A percentile compares a stretch with the other conserved stretches of the same genome.
phyloP scores from a whole-genome alignment of 2,329 filamentous ascomycete species.

The Juglanconis juglandina region DNA sequence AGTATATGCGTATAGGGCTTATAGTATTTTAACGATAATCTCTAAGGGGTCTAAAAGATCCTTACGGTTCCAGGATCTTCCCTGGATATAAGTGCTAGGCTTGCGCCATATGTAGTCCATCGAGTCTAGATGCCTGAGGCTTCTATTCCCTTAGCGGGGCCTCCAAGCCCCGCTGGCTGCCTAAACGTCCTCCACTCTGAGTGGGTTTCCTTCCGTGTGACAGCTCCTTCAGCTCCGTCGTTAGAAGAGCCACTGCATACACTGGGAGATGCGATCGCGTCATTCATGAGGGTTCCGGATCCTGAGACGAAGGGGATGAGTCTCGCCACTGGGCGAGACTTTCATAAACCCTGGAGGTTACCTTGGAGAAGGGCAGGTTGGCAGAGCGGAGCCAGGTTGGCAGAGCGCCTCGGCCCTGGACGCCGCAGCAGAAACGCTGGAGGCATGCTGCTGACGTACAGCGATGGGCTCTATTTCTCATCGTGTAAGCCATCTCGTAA shows the following conservation, averaged over 20 bases:
- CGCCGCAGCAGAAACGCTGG: neutral
- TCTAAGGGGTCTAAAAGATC: too few relatives aligned
- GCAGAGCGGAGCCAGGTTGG: slow-evolving; percentile 15
- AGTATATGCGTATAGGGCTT: too few relatives aligned
- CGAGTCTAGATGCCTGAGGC: too few relatives aligned
- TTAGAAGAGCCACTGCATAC: slow-evolving; percentile 21
- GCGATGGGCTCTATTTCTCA: neutral
- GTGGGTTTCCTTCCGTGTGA: too few relatives aligned
- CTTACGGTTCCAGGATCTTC: too few relatives aligned
- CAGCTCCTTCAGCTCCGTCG: neutral
- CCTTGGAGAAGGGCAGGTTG: neutral
- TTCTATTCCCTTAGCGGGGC: too few relatives aligned
- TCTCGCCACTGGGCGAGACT: neutral
- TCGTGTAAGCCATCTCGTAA: neutral
- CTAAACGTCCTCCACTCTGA: too few relatives aligned
- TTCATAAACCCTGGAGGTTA: neutral
- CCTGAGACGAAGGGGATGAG: neutral
- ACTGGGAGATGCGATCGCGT: slow-evolving; percentile 13
- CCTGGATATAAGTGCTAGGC: too few relatives aligned
- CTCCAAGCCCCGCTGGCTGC: too few relatives aligned
- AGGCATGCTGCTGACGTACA: neutral
- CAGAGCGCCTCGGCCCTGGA: neutral
- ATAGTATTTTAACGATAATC: too few relatives aligned
- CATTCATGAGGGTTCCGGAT: slow-evolving; percentile 1
- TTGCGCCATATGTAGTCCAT: too few relatives aligned